phyloP scores from a whole-genome alignment of 306 rosid genomes.

The Vachellia pachyceras region DNA sequence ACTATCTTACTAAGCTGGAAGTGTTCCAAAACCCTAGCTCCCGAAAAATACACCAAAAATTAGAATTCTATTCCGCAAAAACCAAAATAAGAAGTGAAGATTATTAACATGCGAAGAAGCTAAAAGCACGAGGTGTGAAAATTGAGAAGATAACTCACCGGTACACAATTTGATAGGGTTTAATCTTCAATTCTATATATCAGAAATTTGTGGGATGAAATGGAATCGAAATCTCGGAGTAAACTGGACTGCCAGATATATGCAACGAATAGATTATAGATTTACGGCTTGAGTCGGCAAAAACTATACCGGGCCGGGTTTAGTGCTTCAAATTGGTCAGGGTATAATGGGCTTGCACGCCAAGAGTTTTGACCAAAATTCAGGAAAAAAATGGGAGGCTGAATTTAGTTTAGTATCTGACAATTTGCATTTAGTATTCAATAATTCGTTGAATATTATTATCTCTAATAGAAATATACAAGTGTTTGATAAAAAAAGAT shows the following conservation, averaged over 20 bases:
- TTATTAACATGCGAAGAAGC: not conserved
- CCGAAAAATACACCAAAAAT: not conserved
- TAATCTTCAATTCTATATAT: not conserved
- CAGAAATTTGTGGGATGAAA: not conserved
- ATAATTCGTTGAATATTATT: too few species aligned
- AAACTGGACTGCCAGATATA: too few species aligned
- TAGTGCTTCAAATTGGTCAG: not conserved
- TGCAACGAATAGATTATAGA: too few species aligned
- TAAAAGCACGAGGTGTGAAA: not conserved
- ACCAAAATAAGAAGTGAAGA: not conserved
- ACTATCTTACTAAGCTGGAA: not conserved
- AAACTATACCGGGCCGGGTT: not conserved
- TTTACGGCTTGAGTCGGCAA: not conserved
- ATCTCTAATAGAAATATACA: too few species aligned
- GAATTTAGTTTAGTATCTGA: too few species aligned
- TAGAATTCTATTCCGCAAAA: not conserved
- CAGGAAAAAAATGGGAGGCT: too few species aligned
- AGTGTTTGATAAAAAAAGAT: too few species aligned
- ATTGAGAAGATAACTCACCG: not conserved
- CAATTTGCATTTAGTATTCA: too few species aligned
- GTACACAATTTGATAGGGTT: not conserved
- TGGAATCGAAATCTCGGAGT: too few species aligned
- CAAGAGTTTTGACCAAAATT: not conserved
- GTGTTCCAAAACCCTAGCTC: slow-evolving; percentile 19
- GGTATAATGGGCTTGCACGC: not conserved